phyloP scores from a whole-genome alignment of 2,329 filamentous ascomycete genomes.

The Nigrospora sphaerica region DNA sequence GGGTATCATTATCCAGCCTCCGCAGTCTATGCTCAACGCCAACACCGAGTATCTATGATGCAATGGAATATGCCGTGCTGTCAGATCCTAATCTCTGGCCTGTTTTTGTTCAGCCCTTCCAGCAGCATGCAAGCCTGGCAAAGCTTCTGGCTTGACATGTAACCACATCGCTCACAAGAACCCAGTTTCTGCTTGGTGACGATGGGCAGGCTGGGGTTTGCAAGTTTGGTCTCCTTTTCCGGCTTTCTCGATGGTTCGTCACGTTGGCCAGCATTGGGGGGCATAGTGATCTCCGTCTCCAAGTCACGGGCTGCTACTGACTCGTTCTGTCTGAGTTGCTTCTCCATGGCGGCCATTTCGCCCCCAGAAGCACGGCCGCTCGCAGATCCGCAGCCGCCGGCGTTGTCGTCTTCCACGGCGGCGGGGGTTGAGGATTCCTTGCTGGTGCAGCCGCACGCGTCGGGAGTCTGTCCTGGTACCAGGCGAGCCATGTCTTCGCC shows the following conservation, averaged over 20 bases:
- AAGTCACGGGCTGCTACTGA: constrained; percentile 46
- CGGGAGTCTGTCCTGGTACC: constrained; percentile 55
- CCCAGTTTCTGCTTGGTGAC: constrained; percentile 66
- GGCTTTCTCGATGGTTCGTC: constrained; percentile 19
- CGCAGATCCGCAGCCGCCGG: constrained; percentile 68
- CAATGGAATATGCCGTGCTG: background rate
- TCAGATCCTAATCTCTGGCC: constrained; percentile 50
- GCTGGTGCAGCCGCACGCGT: constrained; percentile 39
- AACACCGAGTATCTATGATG: background rate
- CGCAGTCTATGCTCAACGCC: background rate
- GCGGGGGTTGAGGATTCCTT: constrained; percentile 25
- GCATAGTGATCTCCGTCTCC: constrained; percentile 58
- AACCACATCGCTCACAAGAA: constrained; percentile 81
- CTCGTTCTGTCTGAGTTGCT: constrained; percentile 59
- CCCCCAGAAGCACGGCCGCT: constrained; percentile 61
- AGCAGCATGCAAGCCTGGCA: constrained; percentile 92
- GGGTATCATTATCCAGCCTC: constrained; percentile 1
- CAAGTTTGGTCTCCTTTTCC: constrained; percentile 13
- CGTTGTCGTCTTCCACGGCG: constrained; percentile 41
- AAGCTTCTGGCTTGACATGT: constrained; percentile 87
- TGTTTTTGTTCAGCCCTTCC: constrained; percentile 82
- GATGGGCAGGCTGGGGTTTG: constrained; percentile 17
- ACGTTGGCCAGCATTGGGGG: constrained; percentile 4
- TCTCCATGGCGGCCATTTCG: constrained; percentile 80
- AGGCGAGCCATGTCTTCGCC: constrained; percentile 93